Conservation (phyloP, 805 yeast species). For the Saccharomyces paradoxus region DNA sequence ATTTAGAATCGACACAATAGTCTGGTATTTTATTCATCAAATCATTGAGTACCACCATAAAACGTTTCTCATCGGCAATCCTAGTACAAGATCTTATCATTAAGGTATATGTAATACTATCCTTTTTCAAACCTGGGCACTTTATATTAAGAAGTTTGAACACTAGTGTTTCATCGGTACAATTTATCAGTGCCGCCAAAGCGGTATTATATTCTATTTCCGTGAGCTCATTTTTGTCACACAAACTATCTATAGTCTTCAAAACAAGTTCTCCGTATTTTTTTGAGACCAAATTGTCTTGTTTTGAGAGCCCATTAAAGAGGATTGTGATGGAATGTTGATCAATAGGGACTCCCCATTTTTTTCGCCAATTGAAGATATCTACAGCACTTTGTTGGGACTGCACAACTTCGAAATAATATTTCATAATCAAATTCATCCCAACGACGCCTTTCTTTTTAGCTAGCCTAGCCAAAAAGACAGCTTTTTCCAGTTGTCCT, state of each 20-base stretch:
- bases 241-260: slow-evolving; percentile 28
- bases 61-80: slow-evolving; percentile 12
- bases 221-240: slow-evolving; percentile 28
- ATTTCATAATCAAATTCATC: slow-evolving; percentile 52
- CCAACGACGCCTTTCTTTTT: slow-evolving; percentile 46
- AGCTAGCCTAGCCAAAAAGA: slow-evolving; percentile 42
- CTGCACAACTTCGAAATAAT: slow-evolving; percentile 36
- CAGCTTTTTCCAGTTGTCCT: slow-evolving; percentile 46
- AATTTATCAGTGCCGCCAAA: slow-evolving; percentile 37
- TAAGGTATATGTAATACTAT: slow-evolving; percentile 20
- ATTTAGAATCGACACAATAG: slow-evolving; percentile 15
- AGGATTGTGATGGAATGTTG: slow-evolving; percentile 41
- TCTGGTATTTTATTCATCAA: slow-evolving; percentile 15
- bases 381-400: slow-evolving; percentile 43
- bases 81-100: slow-evolving; percentile 18
- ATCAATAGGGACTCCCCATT: slow-evolving; percentile 50
- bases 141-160: slow-evolving; percentile 33
- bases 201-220: slow-evolving; percentile 40
- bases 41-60: slow-evolving; percentile 12
- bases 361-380: slow-evolving; percentile 46
- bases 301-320: slow-evolving; percentile 38
- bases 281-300: slow-evolving; percentile 24
- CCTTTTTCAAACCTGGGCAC: slow-evolving; percentile 12
- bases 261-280: slow-evolving; percentile 31
- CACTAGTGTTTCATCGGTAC: slow-evolving; percentile 33